Conservation (phyloP, 768 basidiomycete genomes). For the Lactarius tabidus region DNA sequence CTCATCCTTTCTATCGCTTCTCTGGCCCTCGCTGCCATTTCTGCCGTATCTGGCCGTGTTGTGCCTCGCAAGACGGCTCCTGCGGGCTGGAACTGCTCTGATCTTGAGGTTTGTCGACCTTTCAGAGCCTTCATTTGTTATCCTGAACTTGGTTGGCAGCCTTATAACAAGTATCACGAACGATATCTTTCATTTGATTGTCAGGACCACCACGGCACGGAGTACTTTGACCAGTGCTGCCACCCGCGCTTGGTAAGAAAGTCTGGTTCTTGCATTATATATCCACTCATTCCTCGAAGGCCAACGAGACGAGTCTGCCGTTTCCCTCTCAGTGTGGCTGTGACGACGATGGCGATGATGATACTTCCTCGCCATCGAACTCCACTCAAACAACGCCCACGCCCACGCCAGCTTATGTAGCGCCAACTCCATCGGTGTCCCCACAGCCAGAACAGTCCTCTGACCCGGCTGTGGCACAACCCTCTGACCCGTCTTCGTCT, state of each 20-base stretch:
- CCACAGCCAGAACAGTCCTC: not conserved
- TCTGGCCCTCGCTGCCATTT: constrained; percentile 42
- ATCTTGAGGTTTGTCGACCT: constrained; percentile 41
- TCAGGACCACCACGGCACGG: constrained; percentile 35
- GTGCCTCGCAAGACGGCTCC: constrained; percentile 40
- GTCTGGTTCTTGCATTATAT: constrained; percentile 7
- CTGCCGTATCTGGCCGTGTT: constrained; percentile 35
- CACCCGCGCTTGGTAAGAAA: constrained; percentile 58
- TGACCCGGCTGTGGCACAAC: too few species aligned
- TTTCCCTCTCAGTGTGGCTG: constrained; percentile 55
- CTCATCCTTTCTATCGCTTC: constrained; percentile 38
- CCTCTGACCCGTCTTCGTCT: not conserved
- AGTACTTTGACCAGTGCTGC: constrained; percentile 67
- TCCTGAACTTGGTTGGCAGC: constrained; percentile 33
- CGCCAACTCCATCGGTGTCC: not conserved
- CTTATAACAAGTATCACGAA: constrained; percentile 52
- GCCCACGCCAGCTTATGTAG: not conserved
- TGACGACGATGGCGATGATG: constrained; percentile 35
- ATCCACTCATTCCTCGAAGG: constrained; percentile 33
- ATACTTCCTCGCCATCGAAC: constrained; percentile 6
- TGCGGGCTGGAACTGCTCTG: constrained; percentile 40
- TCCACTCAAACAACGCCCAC: not conserved
- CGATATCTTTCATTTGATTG: constrained; percentile 60
- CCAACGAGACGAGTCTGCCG: constrained; percentile 45
- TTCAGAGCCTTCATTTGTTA: not conserved